These are phyloP conservation scores for Dalechampia spathulata DNA, from an alignment of 441 rosid species.

Conservation along the genomic window DNA sequence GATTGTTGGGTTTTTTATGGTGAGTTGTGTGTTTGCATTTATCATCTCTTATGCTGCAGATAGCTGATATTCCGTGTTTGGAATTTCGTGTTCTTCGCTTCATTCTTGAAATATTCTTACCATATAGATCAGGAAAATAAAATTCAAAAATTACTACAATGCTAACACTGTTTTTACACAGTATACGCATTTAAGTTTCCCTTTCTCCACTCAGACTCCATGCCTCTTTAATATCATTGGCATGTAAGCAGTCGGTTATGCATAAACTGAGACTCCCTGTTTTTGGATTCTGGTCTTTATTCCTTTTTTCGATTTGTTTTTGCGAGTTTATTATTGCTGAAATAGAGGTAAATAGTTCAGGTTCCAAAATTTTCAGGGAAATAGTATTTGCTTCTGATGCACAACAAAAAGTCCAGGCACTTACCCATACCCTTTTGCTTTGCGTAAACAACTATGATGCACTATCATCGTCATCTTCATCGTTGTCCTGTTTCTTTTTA, in stretches of 20 bases:
- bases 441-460: constrained; percentile 20
- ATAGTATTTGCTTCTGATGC: constrained; percentile 32
- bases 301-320: background rate
- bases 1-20: constrained; percentile 19
- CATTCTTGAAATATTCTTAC: too few relatives aligned
- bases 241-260: background rate
- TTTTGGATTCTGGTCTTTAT: constrained; percentile 2
- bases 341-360: constrained; percentile 22
- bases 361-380: constrained; percentile 24
- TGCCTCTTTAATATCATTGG: constrained; percentile 13
- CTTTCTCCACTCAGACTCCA: constrained; percentile 6
- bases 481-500: constrained; percentile 20
- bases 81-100: too few relatives aligned
- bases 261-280: constrained; percentile 10
- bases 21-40: constrained; percentile 29
- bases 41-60: constrained; percentile 13
- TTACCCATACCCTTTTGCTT: constrained; percentile 23
- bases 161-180: too few relatives aligned
- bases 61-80: constrained; percentile 8
- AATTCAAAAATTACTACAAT: too few relatives aligned
- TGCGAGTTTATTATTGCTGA: constrained; percentile 19
- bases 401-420: constrained; percentile 17
- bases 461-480: constrained; percentile 19
- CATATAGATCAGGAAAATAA: too few relatives aligned
- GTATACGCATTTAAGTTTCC: too few relatives aligned